Base-by-base conservation (phyloP, 164 flowering plant species). In the Houttuynia cordata region DNA sequence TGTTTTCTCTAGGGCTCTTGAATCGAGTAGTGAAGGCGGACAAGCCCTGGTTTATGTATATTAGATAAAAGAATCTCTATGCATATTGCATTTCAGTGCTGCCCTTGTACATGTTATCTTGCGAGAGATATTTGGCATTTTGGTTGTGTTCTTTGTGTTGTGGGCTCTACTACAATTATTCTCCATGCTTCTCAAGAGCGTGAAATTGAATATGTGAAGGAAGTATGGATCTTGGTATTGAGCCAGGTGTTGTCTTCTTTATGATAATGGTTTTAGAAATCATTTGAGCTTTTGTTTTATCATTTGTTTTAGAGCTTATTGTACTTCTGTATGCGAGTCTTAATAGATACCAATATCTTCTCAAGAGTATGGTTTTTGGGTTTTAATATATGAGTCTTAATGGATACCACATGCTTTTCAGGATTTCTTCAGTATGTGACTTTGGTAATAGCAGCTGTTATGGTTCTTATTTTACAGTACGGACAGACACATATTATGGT, bases 221-320 rank as follows among this genome's bases (percentile, higher is more conserved):
- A 87, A 85, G 95, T 90, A 24, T 90, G 97, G 81, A 85, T 65
- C 92, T 90, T 72, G 95, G 91, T 41, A 90, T 90, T 20, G 97
- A 90, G 73, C 97, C 92, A 68, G 95, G 97, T 87, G 71, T 6
- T 6, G 2, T 30, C 6, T 30, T 30, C 6, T 30, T 30, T 30
- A 30, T 30, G 37, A 2, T 30, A 2, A 2, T 6, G 6, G 6
- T 30, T 30, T 4, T 34, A 10, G 10, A n/a, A 18, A 23, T 23
- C 2, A 30, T 6, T 30, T 30, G n/a, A n/a, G n/a, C n/a, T 30
- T 30, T 30, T 30, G 2, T 30, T 30, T 30, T 30, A 6, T 30
- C 37, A 30, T 6, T 30, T 30, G 37, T 30, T 30, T 30, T 30
- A 30, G 2, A 30, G 37, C 37, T n/a, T n/a, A 2, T 30, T 30